Percentiles rank a stretch among this genome's conserved stretches.
phyloP scores from a whole-genome alignment of 345 rosid species.

The Eucalyptus albens region DNA sequence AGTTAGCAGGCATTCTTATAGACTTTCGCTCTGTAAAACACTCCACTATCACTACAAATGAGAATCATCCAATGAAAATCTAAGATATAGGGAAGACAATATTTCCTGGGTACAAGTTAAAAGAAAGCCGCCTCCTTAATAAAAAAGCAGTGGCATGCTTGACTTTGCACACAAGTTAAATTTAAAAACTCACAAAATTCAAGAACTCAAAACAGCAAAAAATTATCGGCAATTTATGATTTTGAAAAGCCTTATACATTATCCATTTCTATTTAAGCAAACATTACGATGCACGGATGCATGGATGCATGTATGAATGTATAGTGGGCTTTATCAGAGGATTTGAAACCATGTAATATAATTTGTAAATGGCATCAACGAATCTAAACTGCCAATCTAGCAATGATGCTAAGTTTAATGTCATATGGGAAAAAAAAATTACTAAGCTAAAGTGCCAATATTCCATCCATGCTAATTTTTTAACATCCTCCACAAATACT shows the following conservation, averaged over 20 bases:
- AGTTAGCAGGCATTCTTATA: neutral
- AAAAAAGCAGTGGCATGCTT: neutral
- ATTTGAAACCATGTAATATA: neutral
- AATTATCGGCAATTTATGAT: neutral
- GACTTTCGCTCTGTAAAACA: neutral
- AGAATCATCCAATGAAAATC: neutral
- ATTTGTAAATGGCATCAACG: neutral
- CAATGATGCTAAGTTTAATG: neutral
- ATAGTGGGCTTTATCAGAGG: neutral
- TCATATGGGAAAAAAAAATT: neutral
- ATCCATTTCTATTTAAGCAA: neutral
- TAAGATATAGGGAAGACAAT: neutral
- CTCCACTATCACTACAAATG: neutral
- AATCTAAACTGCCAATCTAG: neutral
- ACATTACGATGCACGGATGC: neutral
- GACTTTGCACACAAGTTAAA: neutral
- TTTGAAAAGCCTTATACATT: neutral
- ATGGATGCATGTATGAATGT: neutral
- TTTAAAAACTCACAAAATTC: neutral
- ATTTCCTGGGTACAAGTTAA: neutral
- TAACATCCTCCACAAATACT: neutral
- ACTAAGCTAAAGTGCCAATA: neutral
- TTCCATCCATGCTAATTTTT: neutral
- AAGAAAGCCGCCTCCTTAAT: neutral
- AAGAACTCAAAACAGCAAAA: neutral